These are phyloP conservation scores for Setomelanomma holmii DNA, from an alignment of 2,329 filamentous ascomycete species.

Conservation along the genomic window DNA sequence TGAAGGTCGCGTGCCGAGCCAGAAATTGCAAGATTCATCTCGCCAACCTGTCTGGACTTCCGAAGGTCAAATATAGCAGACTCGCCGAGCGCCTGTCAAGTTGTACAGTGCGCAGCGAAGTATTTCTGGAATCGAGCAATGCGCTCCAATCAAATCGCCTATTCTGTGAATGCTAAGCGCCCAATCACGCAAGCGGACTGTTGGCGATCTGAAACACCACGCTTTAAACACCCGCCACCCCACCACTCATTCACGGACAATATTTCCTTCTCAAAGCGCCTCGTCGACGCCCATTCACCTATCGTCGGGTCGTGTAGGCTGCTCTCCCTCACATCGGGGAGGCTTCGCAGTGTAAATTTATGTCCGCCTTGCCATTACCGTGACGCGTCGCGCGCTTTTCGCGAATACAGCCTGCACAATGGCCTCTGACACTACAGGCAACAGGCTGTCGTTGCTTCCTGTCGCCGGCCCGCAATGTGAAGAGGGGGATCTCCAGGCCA, in stretches of 20 bases:
- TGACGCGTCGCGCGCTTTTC: constrained; percentile 25
- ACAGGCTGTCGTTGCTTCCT: constrained; percentile 32
- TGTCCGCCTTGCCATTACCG: constrained; percentile 18
- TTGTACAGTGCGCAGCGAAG: constrained; percentile 12
- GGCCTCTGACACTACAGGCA: constrained; percentile 20
- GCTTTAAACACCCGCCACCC: constrained; percentile 24
- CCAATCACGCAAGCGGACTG: constrained; percentile 27
- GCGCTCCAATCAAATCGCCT: constrained; percentile 34
- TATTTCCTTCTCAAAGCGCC: constrained; percentile 36
- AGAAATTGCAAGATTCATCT: not conserved
- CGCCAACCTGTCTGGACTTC: constrained; percentile 13
- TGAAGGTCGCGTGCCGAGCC: too few relatives aligned
- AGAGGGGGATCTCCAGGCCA: constrained; percentile 17
- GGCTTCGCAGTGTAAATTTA: constrained; percentile 18
- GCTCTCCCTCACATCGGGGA: constrained; percentile 26
- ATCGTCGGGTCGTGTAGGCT: constrained; percentile 37
- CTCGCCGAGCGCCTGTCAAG: constrained; percentile 34
- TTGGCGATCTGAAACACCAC: constrained; percentile 28
- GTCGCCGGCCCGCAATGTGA: constrained; percentile 12
- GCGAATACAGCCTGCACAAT: constrained; percentile 14
- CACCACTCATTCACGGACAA: constrained; percentile 20
- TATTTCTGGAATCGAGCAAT: constrained; percentile 18
- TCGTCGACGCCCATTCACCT: constrained; percentile 36
- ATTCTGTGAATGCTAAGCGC: constrained; percentile 12
- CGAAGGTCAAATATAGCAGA: constrained; percentile 28